Conservation (phyloP, 352 stramenopile species). For the Phytophthora pistaciae region DNA sequence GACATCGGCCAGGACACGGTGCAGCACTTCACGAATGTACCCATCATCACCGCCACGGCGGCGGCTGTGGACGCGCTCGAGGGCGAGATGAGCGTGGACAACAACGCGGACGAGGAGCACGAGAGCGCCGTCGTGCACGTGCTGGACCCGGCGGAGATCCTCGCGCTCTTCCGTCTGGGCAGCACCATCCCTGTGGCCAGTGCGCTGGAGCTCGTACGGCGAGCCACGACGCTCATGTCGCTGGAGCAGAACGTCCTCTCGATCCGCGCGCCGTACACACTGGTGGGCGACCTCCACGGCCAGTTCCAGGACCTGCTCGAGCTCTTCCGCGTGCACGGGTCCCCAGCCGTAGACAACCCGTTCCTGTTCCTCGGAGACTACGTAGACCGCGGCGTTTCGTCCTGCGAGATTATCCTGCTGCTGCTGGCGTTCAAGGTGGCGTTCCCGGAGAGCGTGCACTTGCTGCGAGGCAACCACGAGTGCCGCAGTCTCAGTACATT, state of each 20-base stretch:
- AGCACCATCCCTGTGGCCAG: slow-evolving; percentile 52
- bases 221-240: slow-evolving; percentile 65
- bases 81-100: slow-evolving; percentile 47
- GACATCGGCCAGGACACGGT: slow-evolving; percentile 68
- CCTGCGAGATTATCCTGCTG: slow-evolving; percentile 97
- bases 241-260: slow-evolving; percentile 68
- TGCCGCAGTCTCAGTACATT: slow-evolving; percentile 99
- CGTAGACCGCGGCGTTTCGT: slow-evolving; percentile 95
- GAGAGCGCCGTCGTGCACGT: slow-evolving; percentile 4
- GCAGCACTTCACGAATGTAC: slow-evolving; percentile 61
- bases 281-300: slow-evolving; percentile 94
- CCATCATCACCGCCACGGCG: slow-evolving; percentile 45
- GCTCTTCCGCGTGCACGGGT: slow-evolving; percentile 68
- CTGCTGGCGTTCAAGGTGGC: slow-evolving; percentile 98
- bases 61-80: slow-evolving; percentile 27
- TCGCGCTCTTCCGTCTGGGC: slow-evolving; percentile 47
- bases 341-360: slow-evolving; percentile 83
- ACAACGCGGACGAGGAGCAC: slow-evolving; percentile 40
- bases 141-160: slow-evolving; percentile 44
- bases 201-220: slow-evolving; percentile 68
- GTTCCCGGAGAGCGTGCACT: slow-evolving; percentile 98
- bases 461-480: slow-evolving; percentile 99
- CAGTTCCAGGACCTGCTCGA: slow-evolving; percentile 99
- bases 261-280: slow-evolving; percentile 57
- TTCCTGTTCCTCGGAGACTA: slow-evolving; percentile 98